Base-by-base conservation (phyloP, 805 yeast genomes). In the Wickerhamiella azyma region DNA sequence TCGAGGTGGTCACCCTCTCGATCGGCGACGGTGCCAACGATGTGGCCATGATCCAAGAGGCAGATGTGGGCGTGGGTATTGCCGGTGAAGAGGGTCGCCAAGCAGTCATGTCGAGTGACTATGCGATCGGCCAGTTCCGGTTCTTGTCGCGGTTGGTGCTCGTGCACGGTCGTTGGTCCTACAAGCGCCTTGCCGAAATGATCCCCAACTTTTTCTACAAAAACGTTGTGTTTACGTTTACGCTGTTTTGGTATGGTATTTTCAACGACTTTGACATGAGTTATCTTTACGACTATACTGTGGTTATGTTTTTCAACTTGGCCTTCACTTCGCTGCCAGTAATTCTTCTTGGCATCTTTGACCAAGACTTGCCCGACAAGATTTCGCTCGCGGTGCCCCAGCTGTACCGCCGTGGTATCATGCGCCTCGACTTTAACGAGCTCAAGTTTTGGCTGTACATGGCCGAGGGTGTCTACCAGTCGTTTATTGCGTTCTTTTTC, bases 1-100 rank as follows among this genome's bases (percentile, higher is more conserved):
- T 82, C 53, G 71, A 72, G 42, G 92, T 82, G 29, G 80, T 81
- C 77, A 81, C 92, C 0, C 67, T 82, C 48, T 85, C 89, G 0
- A 76, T 82, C 59, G 94, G 94, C 28, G 94, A 82, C 59, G 94
- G 94, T 52, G 84, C 92, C 21, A 82, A 82, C 57, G 94, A 82
- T 60, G 92, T 82, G 42, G 83, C 92, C 8, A 82, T 82, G 94
- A 83, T 82, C 51, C 89, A 81, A 57, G 81, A 84, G 29, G 89
- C 94, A 4, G 80, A 83, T 59, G 77, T 83, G 29, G 94, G 94
- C 48, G 79, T 83, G 33, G 94, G 94, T 52, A 81, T 82, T 56
- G 89, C 86, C 6, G 94, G 94, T 52, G 84, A 81, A 55, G 94
- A 82, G 64, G 94, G 94, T 49, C 66, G 92, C 44, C 88, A 81